A percentile compares a stretch with the other conserved stretches of the same genome.
Evolutionary conservation across 306 rosid genomes (phyloP).

Genomic region (Glycine tomentella): DNA sequence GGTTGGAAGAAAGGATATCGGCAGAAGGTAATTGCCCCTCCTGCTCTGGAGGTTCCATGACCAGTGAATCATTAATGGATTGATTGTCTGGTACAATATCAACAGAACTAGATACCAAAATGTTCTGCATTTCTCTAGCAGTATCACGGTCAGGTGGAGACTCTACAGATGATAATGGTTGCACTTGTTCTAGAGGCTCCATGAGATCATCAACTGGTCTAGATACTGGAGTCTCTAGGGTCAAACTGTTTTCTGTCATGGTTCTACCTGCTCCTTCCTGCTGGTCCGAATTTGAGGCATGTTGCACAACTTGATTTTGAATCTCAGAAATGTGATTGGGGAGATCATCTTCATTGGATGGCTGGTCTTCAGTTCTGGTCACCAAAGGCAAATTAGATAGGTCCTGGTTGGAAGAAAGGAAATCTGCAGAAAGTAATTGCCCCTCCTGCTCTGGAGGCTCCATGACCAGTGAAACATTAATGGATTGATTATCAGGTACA

Average conservation of each 20-base stretch:
- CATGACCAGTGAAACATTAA: conserved; percentile 26
- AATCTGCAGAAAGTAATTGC: conserved; percentile 34
- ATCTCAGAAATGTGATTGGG: conserved; percentile 42
- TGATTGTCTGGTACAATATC: conserved; percentile 32
- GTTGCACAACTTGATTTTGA: conserved; percentile 43
- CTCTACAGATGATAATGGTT: conserved; percentile 43
- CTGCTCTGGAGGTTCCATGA: conserved; percentile 43
- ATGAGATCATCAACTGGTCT: conserved; percentile 34
- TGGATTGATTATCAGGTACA: conserved; percentile 34
- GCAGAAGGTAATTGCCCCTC: conserved; percentile 35
- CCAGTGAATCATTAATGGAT: conserved; percentile 33
- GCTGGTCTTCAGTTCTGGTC: conserved; percentile 25
- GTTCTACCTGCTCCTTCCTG: conserved; percentile 50
- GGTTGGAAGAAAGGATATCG: conserved; percentile 45
- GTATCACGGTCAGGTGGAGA: conserved; percentile 38
- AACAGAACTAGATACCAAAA: conserved; percentile 26
- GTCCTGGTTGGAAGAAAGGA: conserved; percentile 45
- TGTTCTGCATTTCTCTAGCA: conserved; percentile 22
- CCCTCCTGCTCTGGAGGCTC: conserved; percentile 44
- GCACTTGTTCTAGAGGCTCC: conserved; percentile 53
- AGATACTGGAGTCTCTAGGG: conserved; percentile 49
- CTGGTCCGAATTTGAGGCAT: conserved; percentile 42
- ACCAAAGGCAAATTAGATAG: conserved; percentile 36
- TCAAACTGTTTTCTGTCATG: conserved; percentile 37
- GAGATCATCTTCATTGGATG: conserved; percentile 34